Percentiles rank a stretch among this genome's conserved stretches.
Evolutionary conservation across 345 rosid genomes (phyloP).

Genomic region (Cardamine occulta): DNA sequence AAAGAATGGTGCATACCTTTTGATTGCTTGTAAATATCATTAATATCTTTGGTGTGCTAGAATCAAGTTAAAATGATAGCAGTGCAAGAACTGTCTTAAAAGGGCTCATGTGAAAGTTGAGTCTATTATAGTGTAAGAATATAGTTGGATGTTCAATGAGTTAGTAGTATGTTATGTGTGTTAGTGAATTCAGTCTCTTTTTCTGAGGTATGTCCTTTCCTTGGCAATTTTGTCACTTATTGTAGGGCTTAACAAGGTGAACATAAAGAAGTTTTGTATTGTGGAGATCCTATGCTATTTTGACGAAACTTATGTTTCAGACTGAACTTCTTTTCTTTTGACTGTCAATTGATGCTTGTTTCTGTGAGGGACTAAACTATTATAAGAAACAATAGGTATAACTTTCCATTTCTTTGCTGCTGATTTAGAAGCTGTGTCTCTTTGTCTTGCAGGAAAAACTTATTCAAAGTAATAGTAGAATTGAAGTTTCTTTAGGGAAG

Average conservation of each 20-base stretch:
- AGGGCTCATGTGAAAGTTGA: conserved; percentile 11
- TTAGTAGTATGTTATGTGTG: conserved; percentile 10
- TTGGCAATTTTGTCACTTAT: conserved; percentile 16
- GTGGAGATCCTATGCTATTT: conserved; percentile 13
- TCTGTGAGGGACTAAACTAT: conserved; percentile 15
- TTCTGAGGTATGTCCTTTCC: not conserved
- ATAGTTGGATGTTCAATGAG: conserved; percentile 20
- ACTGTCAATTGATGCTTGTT: conserved; percentile 9
- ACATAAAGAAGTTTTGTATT: not conserved
- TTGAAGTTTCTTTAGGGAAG: conserved; percentile 87
- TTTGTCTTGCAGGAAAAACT: conserved; percentile 82
- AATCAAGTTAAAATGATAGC: conserved; percentile 10
- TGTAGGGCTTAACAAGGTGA: conserved; percentile 11
- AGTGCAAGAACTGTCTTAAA: conserved; percentile 21
- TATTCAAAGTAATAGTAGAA: conserved; percentile 79
- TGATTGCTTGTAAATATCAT: conserved; percentile 22
- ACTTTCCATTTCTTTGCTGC: not conserved
- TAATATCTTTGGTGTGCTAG: conserved; percentile 13
- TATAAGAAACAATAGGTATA: conserved; percentile 2
- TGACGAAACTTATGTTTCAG: not conserved
- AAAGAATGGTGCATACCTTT: conserved; percentile 19
- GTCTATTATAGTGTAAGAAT: not conserved
- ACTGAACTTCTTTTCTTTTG: conserved; percentile 22
- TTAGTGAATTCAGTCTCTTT: conserved; percentile 1
- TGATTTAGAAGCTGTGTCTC: conserved; percentile 12